Conservation (phyloP, 2,329 filamentous ascomycete genomes). For the Tolypocladium pustulatum region DNA sequence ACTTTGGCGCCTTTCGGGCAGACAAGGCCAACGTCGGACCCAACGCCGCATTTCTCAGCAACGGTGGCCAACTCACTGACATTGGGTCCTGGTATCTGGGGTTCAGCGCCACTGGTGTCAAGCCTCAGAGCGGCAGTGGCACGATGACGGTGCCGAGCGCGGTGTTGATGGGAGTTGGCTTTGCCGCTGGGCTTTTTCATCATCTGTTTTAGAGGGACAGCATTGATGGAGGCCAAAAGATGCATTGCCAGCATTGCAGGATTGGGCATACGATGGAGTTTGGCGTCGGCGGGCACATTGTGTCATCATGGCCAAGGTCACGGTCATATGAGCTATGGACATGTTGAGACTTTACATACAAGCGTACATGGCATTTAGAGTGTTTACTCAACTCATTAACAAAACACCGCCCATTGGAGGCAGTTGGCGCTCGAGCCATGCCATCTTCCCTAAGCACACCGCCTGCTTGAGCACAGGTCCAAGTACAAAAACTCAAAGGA, state of each 20-base stretch:
- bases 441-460: too few relatives aligned
- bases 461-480: too few relatives aligned
- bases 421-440: neutral
- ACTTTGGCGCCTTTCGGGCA: conserved; percentile 66
- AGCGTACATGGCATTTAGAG: neutral
- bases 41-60: conserved; percentile 60
- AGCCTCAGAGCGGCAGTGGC: conserved; percentile 17
- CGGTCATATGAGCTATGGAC: neutral
- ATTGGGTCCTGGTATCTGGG: conserved; percentile 74
- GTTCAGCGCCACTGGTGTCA: conserved; percentile 31
- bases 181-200: conserved; percentile 1
- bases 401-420: too few relatives aligned
- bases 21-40: conserved; percentile 62
- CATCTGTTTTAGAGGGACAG: conserved; percentile 1
- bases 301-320: neutral
- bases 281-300: neutral
- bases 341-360: neutral
- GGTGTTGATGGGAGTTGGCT: neutral
- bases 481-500: too few relatives aligned
- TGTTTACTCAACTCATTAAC: too few relatives aligned
- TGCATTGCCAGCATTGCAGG: neutral
- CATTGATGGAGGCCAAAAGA: neutral
- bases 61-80: conserved; percentile 58
- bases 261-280: neutral
- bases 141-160: neutral